phyloP scores from a whole-genome alignment of 208 protist genomes.

The Perkinsela sp. region DNA sequence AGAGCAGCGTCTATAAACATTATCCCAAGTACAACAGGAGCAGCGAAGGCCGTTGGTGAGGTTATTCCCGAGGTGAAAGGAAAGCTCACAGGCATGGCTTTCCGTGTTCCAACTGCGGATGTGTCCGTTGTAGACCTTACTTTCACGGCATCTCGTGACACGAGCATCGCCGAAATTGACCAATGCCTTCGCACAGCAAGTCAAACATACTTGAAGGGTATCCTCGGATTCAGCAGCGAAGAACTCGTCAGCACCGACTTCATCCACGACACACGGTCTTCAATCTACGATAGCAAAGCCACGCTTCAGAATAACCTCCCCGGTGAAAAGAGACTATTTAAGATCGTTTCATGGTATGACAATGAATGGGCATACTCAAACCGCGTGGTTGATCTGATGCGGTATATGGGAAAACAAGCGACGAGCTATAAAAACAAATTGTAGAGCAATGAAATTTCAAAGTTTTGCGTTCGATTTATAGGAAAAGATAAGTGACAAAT shows the following conservation, averaged over 20 bases:
- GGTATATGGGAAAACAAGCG: conserved; percentile 13
- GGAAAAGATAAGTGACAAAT: no score
- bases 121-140: conserved; percentile 97
- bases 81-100: conserved; percentile 85
- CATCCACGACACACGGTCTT: conserved; percentile 67
- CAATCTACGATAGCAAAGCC: conserved; percentile 92
- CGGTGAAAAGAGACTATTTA: conserved; percentile 75
- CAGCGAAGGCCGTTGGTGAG: conserved; percentile 90
- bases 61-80: conserved; percentile 63
- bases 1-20: conserved; percentile 84
- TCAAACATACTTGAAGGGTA: conserved; percentile 71
- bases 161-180: conserved; percentile 85
- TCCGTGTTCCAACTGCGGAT: conserved; percentile 89
- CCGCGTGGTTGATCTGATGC: conserved; percentile 86
- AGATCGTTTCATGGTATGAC: conserved; percentile 97
- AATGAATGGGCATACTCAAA: conserved; percentile 97
- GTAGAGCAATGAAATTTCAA: no score
- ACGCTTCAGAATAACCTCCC: conserved; percentile 73
- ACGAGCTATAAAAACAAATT: no score
- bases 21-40: conserved; percentile 94
- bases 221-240: conserved; percentile 91
- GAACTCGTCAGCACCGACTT: conserved; percentile 94
- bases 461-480: no score
- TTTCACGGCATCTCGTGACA: conserved; percentile 43
- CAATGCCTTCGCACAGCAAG: conserved; percentile 64